These are phyloP conservation scores for Dissoconium aciculare DNA, from an alignment of 2,329 filamentous ascomycete genomes.

Conservation along the genomic window DNA sequence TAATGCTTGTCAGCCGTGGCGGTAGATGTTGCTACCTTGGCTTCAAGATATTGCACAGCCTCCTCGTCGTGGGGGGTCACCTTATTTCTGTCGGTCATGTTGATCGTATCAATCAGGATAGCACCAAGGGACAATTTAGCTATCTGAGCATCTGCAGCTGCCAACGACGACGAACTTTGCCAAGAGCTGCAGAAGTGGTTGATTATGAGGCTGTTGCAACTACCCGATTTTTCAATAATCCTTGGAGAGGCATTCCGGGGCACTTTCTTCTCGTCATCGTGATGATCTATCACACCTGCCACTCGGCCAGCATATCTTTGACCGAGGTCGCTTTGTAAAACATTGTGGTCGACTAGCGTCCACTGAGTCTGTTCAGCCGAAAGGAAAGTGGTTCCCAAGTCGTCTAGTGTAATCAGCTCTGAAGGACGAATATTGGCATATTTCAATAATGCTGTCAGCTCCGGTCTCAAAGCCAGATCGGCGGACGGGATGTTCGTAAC, in stretches of 20 bases:
- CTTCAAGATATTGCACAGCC: conserved; percentile 46
- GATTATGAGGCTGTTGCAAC: conserved; percentile 56
- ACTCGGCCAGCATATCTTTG: conserved; percentile 38
- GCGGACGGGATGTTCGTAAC: conserved; percentile 54
- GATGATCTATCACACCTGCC: conserved; percentile 60
- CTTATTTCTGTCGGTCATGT: conserved; percentile 45
- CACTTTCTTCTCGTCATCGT: conserved; percentile 53
- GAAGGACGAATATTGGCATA: conserved; percentile 42
- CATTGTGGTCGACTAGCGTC: conserved; percentile 71
- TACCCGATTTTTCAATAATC: conserved; percentile 52
- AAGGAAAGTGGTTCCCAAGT: conserved; percentile 32
- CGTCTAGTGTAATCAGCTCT: conserved; percentile 52
- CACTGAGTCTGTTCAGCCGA: conserved; percentile 44
- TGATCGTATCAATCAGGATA: conserved; percentile 58
- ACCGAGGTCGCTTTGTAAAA: conserved; percentile 47
- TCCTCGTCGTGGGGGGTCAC: conserved; percentile 46
- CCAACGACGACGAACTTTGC: conserved; percentile 33
- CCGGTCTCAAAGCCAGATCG: conserved; percentile 57
- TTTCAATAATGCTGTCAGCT: conserved; percentile 51
- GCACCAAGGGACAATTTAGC: conserved; percentile 54
- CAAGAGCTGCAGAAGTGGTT: conserved; percentile 44
- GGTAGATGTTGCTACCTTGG: conserved; percentile 30
- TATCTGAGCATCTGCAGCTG: conserved; percentile 41
- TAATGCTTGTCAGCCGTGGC: conserved; percentile 32
- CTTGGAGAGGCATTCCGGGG: conserved; percentile 37